phyloP scores from a whole-genome alignment of 2,329 filamentous ascomycete species.

The Xylariomycetidae sp. region DNA sequence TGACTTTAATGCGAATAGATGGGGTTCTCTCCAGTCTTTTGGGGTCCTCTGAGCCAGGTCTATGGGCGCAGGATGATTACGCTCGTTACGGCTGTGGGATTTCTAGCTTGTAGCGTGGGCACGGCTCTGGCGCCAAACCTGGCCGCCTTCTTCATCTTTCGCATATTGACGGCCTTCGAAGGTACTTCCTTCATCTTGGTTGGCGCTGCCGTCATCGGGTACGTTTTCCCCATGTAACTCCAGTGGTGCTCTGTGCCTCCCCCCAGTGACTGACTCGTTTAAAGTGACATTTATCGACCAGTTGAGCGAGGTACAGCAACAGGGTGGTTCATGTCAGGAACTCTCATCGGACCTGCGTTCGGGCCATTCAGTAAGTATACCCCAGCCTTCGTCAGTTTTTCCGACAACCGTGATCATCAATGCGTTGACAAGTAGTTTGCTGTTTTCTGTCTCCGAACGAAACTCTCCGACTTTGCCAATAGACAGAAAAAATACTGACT shows the following conservation, averaged over 20 bases:
- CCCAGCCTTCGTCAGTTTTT: too few relatives aligned
- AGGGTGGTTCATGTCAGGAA: slow-evolving; percentile 68
- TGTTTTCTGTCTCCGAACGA: too few relatives aligned
- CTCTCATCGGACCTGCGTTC: slow-evolving; percentile 65
- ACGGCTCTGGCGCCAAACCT: slow-evolving; percentile 70
- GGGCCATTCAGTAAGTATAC: too few relatives aligned
- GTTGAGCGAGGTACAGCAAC: slow-evolving; percentile 68
- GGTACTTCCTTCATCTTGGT: slow-evolving; percentile 71
- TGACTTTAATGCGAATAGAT: too few relatives aligned
- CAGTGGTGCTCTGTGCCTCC: too few relatives aligned
- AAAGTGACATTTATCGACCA: slow-evolving; percentile 56
- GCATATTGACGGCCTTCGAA: slow-evolving; percentile 69
- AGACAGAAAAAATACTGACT: too few relatives aligned
- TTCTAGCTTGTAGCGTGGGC: slow-evolving; percentile 66
- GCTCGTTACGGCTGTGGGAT: slow-evolving; percentile 55
- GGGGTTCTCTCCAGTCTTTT: slow-evolving; percentile 65
- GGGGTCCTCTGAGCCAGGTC: slow-evolving; percentile 66
- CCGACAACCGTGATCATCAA: too few relatives aligned
- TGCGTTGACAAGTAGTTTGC: too few relatives aligned
- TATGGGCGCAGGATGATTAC: slow-evolving; percentile 56
- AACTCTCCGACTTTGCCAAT: too few relatives aligned
- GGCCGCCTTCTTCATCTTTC: slow-evolving; percentile 67
- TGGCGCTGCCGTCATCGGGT: slow-evolving; percentile 65
- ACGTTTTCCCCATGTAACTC: slow-evolving; percentile 6
- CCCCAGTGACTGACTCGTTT: slow-evolving; percentile 4